A percentile compares a stretch with the other conserved stretches of the same genome.
These are phyloP conservation scores for Rhazya stricta DNA, from an alignment of 257 asterid genomes.

Conservation along the genomic window DNA sequence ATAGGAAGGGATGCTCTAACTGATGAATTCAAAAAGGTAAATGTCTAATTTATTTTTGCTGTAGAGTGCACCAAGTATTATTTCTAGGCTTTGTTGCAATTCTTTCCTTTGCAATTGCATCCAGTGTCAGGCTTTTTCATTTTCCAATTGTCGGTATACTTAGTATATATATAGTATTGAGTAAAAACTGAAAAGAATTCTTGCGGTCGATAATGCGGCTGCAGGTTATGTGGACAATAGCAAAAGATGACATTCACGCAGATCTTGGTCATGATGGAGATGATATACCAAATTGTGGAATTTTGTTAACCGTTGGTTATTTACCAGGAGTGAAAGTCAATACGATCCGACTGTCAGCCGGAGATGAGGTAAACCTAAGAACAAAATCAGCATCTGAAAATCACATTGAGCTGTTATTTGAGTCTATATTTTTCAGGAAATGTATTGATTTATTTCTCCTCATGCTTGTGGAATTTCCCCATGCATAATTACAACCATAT, in stretches of 20 bases:
- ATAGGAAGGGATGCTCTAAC: conserved; percentile 55
- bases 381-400: not conserved
- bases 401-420: not conserved
- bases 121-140: too few species aligned
- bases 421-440: not conserved
- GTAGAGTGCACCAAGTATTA: not conserved
- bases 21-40: conserved; percentile 59
- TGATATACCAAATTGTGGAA: conserved; percentile 31
- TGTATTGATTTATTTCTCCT: not conserved
- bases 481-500: not conserved
- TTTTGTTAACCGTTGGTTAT: conserved; percentile 62
- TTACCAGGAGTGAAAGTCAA: conserved; percentile 60
- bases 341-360: conserved; percentile 36
- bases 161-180: not conserved
- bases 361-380: not conserved
- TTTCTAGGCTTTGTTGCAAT: not conserved
- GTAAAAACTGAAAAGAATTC: not conserved
- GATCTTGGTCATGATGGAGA: conserved; percentile 12
- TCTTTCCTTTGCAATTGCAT: not conserved
- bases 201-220: conserved; percentile 5
- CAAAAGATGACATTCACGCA: conserved; percentile 33
- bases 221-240: conserved; percentile 59
- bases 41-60: not conserved
- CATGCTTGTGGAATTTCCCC: not conserved
- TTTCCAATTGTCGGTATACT: not conserved